A percentile compares a stretch with the other conserved stretches of the same genome.
phyloP scores from a whole-genome alignment of 352 stramenopile species.

The Phytophthora nicotianae region DNA sequence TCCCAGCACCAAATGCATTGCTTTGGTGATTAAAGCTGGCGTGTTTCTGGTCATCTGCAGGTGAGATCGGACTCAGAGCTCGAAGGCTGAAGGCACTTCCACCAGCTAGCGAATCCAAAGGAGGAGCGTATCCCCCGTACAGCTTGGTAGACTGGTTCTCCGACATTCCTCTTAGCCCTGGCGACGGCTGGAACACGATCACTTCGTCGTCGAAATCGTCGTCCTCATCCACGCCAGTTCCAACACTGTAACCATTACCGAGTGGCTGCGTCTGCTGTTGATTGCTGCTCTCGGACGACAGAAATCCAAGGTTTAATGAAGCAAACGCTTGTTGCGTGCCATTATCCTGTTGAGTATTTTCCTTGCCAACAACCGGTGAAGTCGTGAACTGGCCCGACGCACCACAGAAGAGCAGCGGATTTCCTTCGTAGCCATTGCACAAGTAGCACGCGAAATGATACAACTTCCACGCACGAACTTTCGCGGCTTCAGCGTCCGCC shows the following conservation, averaged over 20 bases:
- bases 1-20: constrained; percentile 41
- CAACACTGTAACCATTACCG: constrained; percentile 5
- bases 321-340: constrained; percentile 16
- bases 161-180: constrained; percentile 37
- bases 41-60: constrained; percentile 18
- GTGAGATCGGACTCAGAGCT: constrained; percentile 33
- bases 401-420: constrained; percentile 57
- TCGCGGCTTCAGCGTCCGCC: constrained; percentile 50
- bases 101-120: constrained; percentile 33
- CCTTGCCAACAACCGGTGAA: constrained; percentile 23
- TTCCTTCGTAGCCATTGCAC: constrained; percentile 60
- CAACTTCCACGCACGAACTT: constrained; percentile 68
- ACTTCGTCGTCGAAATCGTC: constrained; percentile 88
- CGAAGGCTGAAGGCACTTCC: constrained; percentile 38
- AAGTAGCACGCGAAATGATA: constrained; percentile 63
- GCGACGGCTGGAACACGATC: constrained; percentile 81
- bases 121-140: constrained; percentile 12
- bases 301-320: constrained; percentile 40
- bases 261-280: constrained; percentile 21
- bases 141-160: constrained; percentile 30
- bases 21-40: constrained; percentile 23
- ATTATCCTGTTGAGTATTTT: constrained; percentile 22
- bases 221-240: constrained; percentile 45
- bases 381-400: constrained; percentile 34
- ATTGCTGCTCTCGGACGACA: constrained; percentile 26